phyloP scores from a whole-genome alignment of 1,139 yeast species.

The Candida sp. region DNA sequence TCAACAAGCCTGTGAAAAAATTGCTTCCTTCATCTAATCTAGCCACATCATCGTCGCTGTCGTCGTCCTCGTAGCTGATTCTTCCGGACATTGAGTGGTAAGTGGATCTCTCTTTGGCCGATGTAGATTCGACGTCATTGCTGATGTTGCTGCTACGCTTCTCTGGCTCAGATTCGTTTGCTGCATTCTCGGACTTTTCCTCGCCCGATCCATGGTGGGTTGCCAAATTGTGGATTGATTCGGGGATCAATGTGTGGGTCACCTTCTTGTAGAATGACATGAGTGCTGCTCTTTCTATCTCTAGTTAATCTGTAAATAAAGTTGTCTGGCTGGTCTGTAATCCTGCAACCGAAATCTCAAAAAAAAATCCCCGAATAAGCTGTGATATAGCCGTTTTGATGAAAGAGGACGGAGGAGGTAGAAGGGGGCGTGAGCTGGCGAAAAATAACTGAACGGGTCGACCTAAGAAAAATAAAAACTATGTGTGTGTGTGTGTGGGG shows the following conservation, averaged over 20 bases:
- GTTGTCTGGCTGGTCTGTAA: background rate
- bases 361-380: background rate
- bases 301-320: too few relatives aligned
- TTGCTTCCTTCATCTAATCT: constrained; percentile 22
- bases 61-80: constrained; percentile 13
- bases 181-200: background rate
- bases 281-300: background rate
- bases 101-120: background rate
- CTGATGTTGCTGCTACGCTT: constrained; percentile 5
- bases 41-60: constrained; percentile 24
- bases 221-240: constrained; percentile 3
- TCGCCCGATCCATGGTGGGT: background rate
- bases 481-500: too few relatives aligned
- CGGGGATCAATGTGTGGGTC: constrained; percentile 1
- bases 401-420: background rate
- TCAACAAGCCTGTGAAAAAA: constrained; percentile 48
- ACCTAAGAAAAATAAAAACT: background rate
- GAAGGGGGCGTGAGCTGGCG: background rate
- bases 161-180: background rate
- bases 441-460: background rate
- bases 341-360: background rate
- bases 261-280: constrained; percentile 9
- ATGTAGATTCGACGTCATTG: constrained; percentile 7
- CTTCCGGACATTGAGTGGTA: constrained; percentile 2
- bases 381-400: background rate